These are phyloP conservation scores for Trichoderma semiorbis DNA, from an alignment of 2,329 filamentous ascomycete species.

Conservation along the genomic window DNA sequence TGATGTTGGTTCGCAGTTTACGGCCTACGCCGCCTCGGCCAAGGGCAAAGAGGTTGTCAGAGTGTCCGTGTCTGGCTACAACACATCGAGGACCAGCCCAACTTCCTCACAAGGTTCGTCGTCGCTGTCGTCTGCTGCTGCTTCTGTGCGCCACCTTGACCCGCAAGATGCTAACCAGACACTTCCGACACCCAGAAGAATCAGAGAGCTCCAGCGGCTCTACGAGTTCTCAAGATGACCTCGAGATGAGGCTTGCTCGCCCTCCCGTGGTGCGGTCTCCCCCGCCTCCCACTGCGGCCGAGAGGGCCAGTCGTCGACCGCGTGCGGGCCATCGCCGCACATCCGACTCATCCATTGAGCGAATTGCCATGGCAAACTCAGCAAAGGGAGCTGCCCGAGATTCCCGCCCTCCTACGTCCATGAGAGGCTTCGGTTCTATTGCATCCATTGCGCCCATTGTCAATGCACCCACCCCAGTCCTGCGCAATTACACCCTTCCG, in stretches of 20 bases:
- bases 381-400: slow-evolving; percentile 24
- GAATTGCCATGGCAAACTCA: slow-evolving; percentile 20
- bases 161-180: slow-evolving; percentile 8
- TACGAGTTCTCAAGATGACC: slow-evolving; percentile 38
- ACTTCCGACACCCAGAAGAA: slow-evolving; percentile 4
- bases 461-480: background rate
- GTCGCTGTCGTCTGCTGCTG: background rate
- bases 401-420: slow-evolving; percentile 30
- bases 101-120: slow-evolving; percentile 37
- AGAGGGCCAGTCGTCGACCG: slow-evolving; percentile 22
- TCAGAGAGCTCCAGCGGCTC: slow-evolving; percentile 38
- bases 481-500: background rate
- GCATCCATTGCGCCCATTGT: slow-evolving; percentile 22
- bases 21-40: slow-evolving; percentile 26
- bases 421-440: slow-evolving; percentile 30
- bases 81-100: slow-evolving; percentile 35
- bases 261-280: slow-evolving; percentile 14
- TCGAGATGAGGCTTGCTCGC: slow-evolving; percentile 36
- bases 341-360: slow-evolving; percentile 29
- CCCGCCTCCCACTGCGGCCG: background rate
- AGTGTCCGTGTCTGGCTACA: slow-evolving; percentile 27
- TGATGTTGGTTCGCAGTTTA: slow-evolving; percentile 25
- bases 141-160: slow-evolving; percentile 3
- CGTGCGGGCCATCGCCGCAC: slow-evolving; percentile 30
- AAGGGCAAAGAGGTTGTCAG: slow-evolving; percentile 45